Conservation (phyloP, 805 yeast genomes). For the Isabelozyma heimii region DNA sequence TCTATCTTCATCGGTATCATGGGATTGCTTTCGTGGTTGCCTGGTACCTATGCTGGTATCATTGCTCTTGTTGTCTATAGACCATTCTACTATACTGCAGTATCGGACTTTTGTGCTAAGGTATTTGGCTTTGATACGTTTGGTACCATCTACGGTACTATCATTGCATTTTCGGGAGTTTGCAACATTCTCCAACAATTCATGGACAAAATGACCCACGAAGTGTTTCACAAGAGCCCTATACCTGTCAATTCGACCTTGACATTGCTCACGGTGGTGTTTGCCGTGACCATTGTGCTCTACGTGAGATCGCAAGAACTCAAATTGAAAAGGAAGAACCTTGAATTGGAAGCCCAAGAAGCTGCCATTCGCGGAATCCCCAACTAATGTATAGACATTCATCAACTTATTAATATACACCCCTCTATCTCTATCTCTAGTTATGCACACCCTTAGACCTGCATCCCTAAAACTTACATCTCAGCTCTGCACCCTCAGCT, state of each 20-base stretch:
- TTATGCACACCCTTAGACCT: no score
- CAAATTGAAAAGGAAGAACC: slow-evolving; percentile 44
- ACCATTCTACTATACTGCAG: slow-evolving; percentile 58
- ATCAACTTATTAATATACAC: no score
- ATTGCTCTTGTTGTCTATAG: slow-evolving; percentile 73
- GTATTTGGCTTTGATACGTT: slow-evolving; percentile 62
- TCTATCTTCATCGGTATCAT: slow-evolving; percentile 67
- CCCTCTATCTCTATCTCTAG: no score
- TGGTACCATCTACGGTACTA: slow-evolving; percentile 77
- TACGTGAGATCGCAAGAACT: slow-evolving; percentile 43
- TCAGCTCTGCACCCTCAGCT: no score
- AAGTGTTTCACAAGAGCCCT: slow-evolving; percentile 69
- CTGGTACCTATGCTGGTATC: slow-evolving; percentile 68
- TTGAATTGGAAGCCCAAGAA: slow-evolving; percentile 63
- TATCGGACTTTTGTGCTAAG: slow-evolving; percentile 59
- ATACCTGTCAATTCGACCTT: slow-evolving; percentile 67
- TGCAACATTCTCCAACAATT: slow-evolving; percentile 70
- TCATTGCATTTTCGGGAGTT: slow-evolving; percentile 80
- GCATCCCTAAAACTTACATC: no score
- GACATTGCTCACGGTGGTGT: slow-evolving; percentile 50
- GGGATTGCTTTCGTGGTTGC: slow-evolving; percentile 59
- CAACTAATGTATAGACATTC: slow-evolving; percentile 11
- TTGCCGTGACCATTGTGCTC: slow-evolving; percentile 45
- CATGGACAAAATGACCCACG: slow-evolving; percentile 71
- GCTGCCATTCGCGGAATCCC: slow-evolving; percentile 52